Base-by-base conservation (phyloP, 257 asterid species). In the Fraxinus pennsylvanica region DNA sequence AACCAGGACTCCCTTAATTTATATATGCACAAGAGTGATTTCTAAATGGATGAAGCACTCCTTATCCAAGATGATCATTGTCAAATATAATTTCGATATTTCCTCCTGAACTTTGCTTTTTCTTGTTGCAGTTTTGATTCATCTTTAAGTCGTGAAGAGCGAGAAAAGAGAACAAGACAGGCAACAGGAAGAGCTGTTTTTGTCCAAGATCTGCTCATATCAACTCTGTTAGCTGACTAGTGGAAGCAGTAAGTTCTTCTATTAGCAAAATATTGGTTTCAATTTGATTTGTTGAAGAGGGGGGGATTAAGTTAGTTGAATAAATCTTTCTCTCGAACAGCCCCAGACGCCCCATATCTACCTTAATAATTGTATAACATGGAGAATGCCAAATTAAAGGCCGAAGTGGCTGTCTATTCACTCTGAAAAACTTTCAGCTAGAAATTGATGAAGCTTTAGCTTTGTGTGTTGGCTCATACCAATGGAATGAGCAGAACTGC, bases 161-260 rank as follows among this genome's bases (percentile, higher is more conserved):
- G 88, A 72, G 96, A 94, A 76, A 75, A 86, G 70, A 85, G 93
- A 80, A 91, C 80, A 76, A 82, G 78, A 77, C 91, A 84, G 78
- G 97, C 96, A 63, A 87, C 88, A 25, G 92, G 90, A 81, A 88
- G 90, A 79, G 92, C 98, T 15, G 88, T 80, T 76, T 94, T 94
- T 22, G 79, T 94, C 75, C 98, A 91, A 84, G 96, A 94, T 74
- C 76, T 92, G 83, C 80, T 94, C 57, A 80, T 80, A 77, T 88
- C 96, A n/a, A 85, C 95, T 70, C 84, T 94, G 47, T 85, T 90
- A 70, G 86, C 87, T 10, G 95, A 92, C 73, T 79, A 77, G 84
- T 63, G 30, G 80, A 72, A 72, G 47, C 65, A 79, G 90, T 82
- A 80, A 83, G 90, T 80, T 17, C 25, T 85, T 50, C 19, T 36